Conservation (phyloP, 129 eudicot species). For the Flaveria brownii region DNA sequence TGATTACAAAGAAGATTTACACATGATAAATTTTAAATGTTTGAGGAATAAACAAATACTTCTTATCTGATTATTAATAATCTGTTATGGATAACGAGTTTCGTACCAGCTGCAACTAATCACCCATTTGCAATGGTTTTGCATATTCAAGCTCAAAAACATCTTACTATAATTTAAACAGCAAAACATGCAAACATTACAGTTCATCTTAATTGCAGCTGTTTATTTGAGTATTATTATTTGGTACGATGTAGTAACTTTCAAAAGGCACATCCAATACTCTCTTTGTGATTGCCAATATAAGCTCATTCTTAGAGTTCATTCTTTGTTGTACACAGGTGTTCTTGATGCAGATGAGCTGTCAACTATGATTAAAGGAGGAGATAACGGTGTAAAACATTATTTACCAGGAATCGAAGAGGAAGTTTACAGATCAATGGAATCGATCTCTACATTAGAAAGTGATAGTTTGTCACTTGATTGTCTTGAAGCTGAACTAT, state of each 20-base stretch:
- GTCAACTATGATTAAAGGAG: constrained; percentile 76
- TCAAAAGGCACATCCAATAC: background rate
- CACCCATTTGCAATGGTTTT: too few species aligned
- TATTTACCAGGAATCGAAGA: constrained; percentile 76
- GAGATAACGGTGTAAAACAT: constrained; percentile 44
- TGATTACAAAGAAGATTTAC: too few species aligned
- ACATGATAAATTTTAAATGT: too few species aligned
- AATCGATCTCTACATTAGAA: constrained; percentile 71
- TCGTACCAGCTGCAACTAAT: background rate
- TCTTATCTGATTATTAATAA: background rate
- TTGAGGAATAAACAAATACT: too few species aligned
- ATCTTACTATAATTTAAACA: background rate
- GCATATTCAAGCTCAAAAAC: too few species aligned
- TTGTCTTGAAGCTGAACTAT: constrained; percentile 73
- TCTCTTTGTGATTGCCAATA: background rate
- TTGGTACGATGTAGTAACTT: background rate
- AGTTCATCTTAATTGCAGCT: background rate
- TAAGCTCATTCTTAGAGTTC: background rate
- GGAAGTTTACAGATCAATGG: constrained; percentile 71
- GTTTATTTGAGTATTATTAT: background rate
- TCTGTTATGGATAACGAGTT: background rate
- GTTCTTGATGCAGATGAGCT: constrained; percentile 90
- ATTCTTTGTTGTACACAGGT: constrained; percentile 40
- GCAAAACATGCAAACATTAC: background rate
- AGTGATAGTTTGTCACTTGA: constrained; percentile 77